Percentiles rank a stretch among this genome's conserved stretches.
phyloP scores from a whole-genome alignment of 352 stramenopile species.

The Phytophthora fragariaefolia region DNA sequence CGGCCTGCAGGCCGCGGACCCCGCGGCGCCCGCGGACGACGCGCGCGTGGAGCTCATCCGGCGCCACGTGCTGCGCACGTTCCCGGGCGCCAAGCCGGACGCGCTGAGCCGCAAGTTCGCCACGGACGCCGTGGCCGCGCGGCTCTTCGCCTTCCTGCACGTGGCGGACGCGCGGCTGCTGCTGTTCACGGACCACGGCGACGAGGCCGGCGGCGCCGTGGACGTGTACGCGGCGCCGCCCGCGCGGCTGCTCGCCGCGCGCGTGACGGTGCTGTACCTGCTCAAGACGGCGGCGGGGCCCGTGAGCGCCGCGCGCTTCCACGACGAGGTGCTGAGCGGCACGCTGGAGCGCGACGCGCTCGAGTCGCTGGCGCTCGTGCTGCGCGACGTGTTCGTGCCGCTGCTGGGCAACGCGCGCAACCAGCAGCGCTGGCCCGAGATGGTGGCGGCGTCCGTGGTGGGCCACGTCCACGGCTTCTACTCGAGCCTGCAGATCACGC shows the following conservation, averaged over 20 bases:
- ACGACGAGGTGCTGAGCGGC: constrained; percentile 79
- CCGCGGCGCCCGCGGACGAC: constrained; percentile 55
- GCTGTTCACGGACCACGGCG: constrained; percentile 77
- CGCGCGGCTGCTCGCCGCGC: constrained; percentile 49
- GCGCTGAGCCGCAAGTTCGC: constrained; percentile 66
- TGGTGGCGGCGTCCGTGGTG: constrained; percentile 80
- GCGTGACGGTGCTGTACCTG: constrained; percentile 75
- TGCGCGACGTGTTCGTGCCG: constrained; percentile 81
- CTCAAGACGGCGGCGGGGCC: constrained; percentile 73
- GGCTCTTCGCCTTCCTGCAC: constrained; percentile 81
- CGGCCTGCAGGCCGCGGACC: constrained; percentile 7
- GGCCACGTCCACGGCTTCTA: constrained; percentile 84
- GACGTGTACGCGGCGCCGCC: constrained; percentile 74
- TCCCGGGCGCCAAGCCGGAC: constrained; percentile 66
- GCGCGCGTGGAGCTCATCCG: constrained; percentile 73
- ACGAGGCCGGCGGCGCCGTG: constrained; percentile 52
- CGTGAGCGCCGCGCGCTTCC: constrained; percentile 62
- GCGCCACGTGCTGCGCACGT: constrained; percentile 65
- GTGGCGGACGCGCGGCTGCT: constrained; percentile 63
- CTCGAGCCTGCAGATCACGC: constrained; percentile 88
- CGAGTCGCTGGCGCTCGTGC: constrained; percentile 73
- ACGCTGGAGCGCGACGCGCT: constrained; percentile 80
- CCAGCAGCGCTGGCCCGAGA: constrained; percentile 82
- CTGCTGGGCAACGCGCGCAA: constrained; percentile 81
- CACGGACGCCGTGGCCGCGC: constrained; percentile 59